Evolutionary conservation across 305 asterid species (phyloP), one percentile per base, ranked within the genome.

Genomic region (Solanum hybrid): DNA sequence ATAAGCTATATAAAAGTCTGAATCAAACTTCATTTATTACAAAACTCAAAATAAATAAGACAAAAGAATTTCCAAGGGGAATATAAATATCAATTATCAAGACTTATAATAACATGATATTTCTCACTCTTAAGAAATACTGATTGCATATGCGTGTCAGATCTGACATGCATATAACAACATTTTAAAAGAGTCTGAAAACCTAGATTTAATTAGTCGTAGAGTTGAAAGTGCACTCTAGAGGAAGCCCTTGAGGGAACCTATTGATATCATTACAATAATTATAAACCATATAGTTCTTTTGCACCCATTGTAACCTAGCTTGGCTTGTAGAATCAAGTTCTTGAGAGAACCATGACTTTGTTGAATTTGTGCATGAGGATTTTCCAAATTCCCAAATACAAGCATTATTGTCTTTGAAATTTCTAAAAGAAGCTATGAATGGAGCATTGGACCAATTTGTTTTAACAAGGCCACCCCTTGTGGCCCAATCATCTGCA

Each of bases 401-500:
- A 29, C 93, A 91, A 84, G 89, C 91, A 88, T 42, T 13, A 77
- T 35, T 24, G 26, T 86, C 90, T 37, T 74, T 89, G 73, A 87
- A 92, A 36, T 87, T 83, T 76, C 78, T 82, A 10, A 64, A 82
- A 2, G 89, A 74, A 20, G 93, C 92, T 0, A 33, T 67, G 42
- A 92, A 92, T 5, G 92, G 93, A 11, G 92, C 91, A 4, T 82
- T 34, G 18, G 93, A 84, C 93, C 90, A 91, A 39, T 91, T 87
- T 2, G 90, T 91, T 87, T 91, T 89, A 2, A 91, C 26, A 8
- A 87, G 57, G 5, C 92, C 92, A 12, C 91, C 92, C 37, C 90
- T 87, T 16, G 92, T 91, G 11, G 92, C 92, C 92, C 92, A 91
- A 35, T 87, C 92, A 40, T 91, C 92, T 81, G 91, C 92, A 82